Percentiles rank a stretch among this genome's conserved stretches.
These are phyloP conservation scores for Schizochytrium sp. DNA, from an alignment of 108 stramenopile genomes.

Conservation along the genomic window DNA sequence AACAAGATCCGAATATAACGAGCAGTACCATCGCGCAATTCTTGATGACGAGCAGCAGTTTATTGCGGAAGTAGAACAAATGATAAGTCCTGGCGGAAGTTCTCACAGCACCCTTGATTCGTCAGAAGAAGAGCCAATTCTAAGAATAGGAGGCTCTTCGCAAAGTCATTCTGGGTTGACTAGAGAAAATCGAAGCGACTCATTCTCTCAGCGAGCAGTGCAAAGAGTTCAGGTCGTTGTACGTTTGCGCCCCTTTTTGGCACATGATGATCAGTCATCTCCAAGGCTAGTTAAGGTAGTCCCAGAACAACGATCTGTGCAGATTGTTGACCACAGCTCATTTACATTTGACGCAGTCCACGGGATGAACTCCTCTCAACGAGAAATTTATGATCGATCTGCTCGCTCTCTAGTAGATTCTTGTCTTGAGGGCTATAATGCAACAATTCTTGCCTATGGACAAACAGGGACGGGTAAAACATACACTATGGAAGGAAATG, in stretches of 20 bases:
- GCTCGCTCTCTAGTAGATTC: conserved; percentile 75
- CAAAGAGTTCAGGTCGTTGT: conserved; percentile 21
- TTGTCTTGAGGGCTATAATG: conserved; percentile 91
- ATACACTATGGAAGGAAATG: conserved; percentile 82
- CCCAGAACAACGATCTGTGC: neutral
- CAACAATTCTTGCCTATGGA: conserved; percentile 94
- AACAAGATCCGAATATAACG: too few relatives aligned
- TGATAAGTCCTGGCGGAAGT: too few relatives aligned
- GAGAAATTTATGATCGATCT: conserved; percentile 75
- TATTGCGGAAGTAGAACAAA: too few relatives aligned
- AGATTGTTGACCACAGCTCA: conserved; percentile 33
- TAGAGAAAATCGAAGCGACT: neutral
- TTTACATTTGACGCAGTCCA: conserved; percentile 80
- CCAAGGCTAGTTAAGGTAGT: neutral
- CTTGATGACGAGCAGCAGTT: too few relatives aligned
- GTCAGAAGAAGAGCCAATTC: too few relatives aligned
- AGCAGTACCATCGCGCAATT: too few relatives aligned
- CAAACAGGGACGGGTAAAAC: conserved; percentile 94
- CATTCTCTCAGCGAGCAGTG: conserved; percentile 14
- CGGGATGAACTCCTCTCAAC: conserved; percentile 69
- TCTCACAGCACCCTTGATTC: too few relatives aligned
- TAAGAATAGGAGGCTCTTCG: too few relatives aligned
- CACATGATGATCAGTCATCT: neutral
- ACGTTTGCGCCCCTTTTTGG: conserved; percentile 15
- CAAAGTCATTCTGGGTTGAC: too few relatives aligned